A percentile compares a stretch with the other conserved stretches of the same genome.
Conservation (phyloP, 345 rosid species). For the Moringa oleifera region DNA sequence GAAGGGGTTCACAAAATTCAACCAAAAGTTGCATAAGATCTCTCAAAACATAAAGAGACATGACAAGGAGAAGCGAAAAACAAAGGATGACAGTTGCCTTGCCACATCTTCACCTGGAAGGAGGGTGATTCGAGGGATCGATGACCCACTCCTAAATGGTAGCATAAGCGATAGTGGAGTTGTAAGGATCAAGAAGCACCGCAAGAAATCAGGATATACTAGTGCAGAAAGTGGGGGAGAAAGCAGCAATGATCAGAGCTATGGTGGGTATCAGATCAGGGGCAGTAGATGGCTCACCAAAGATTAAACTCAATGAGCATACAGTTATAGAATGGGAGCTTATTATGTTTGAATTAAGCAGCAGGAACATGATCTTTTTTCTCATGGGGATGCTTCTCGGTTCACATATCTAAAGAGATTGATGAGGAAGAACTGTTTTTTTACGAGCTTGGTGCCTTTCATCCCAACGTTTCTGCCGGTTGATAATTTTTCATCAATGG, state of each 20-base stretch:
- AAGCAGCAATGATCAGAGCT: constrained; percentile 87
- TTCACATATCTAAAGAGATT: constrained; percentile 6
- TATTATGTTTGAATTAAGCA: neutral
- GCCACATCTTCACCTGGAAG: constrained; percentile 44
- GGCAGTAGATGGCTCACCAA: constrained; percentile 85
- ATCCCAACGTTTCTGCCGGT: constrained; percentile 7
- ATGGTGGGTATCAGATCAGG: constrained; percentile 58
- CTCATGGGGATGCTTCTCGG: neutral
- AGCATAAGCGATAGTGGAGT: constrained; percentile 81
- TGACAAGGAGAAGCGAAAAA: constrained; percentile 71
- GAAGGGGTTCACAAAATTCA: constrained; percentile 86
- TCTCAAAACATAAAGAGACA: constrained; percentile 83
- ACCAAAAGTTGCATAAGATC: constrained; percentile 79
- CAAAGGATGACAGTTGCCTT: constrained; percentile 85
- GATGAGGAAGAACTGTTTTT: neutral
- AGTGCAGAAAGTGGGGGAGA: constrained; percentile 96
- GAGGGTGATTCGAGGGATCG: constrained; percentile 87
- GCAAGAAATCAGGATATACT: constrained; percentile 59
- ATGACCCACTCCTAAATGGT: constrained; percentile 90
- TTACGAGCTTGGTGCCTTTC: constrained; percentile 7
- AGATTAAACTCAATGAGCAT: constrained; percentile 30
- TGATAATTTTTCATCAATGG: neutral
- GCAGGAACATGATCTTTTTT: neutral
- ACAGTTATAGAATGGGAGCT: too few relatives aligned
- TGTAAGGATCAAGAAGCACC: constrained; percentile 62